These are phyloP conservation scores for Curvularia hawaiiensis DNA, from an alignment of 2,329 filamentous ascomycete genomes.

Conservation along the genomic window DNA sequence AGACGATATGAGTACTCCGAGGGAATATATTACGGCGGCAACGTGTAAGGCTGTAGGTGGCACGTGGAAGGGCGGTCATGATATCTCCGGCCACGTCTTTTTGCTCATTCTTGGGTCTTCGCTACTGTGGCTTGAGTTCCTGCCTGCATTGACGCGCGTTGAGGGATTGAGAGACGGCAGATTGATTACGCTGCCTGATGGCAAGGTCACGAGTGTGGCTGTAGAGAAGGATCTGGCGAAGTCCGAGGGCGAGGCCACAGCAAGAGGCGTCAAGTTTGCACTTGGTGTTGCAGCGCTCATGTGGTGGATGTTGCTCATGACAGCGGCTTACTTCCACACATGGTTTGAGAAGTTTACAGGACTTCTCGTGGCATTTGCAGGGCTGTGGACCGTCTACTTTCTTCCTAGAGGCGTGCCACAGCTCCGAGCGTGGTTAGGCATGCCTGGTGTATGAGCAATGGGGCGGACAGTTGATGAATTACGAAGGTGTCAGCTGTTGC, in stretches of 20 bases:
- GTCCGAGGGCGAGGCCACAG: slow-evolving; percentile 47
- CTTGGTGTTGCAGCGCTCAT: slow-evolving; percentile 70
- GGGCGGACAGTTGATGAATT: neutral
- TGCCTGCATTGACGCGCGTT: slow-evolving; percentile 62
- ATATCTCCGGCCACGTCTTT: slow-evolving; percentile 95
- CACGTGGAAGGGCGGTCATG: slow-evolving; percentile 89
- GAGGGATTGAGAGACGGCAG: slow-evolving; percentile 64
- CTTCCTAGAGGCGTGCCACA: slow-evolving; percentile 52
- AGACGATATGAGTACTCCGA: slow-evolving; percentile 52
- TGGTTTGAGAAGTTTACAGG: slow-evolving; percentile 87
- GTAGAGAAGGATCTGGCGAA: slow-evolving; percentile 50
- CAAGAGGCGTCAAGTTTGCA: slow-evolving; percentile 60
- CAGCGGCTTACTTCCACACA: slow-evolving; percentile 96
- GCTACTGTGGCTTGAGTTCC: slow-evolving; percentile 80
- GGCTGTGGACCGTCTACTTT: slow-evolving; percentile 55
- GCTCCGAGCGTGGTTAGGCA: slow-evolving; percentile 51
- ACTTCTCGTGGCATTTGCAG: slow-evolving; percentile 53
- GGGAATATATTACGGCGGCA: slow-evolving; percentile 69
- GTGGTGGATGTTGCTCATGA: slow-evolving; percentile 98
- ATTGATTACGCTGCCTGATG: slow-evolving; percentile 68
- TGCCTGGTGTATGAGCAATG: slow-evolving; percentile 50
- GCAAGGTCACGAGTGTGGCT: slow-evolving; percentile 59
- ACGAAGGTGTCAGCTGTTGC: neutral
- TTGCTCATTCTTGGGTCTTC: slow-evolving; percentile 83
- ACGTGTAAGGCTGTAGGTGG: slow-evolving; percentile 86